Evolutionary conservation across 208 protist genomes (phyloP).

Genomic region (Phytomonas sp.): DNA sequence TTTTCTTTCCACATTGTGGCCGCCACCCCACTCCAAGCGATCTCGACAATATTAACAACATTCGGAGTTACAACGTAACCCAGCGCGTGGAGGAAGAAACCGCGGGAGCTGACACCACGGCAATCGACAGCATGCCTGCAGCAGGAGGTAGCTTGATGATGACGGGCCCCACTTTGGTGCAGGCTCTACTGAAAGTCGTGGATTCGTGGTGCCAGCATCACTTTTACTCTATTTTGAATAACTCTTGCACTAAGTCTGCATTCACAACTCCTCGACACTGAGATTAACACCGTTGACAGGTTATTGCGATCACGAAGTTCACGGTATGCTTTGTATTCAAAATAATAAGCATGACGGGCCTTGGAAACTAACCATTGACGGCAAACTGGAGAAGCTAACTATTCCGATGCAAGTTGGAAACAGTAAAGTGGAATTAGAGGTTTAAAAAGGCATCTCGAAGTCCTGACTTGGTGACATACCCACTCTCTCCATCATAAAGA

Average conservation of each 20-base stretch:
- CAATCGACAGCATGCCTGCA: not conserved
- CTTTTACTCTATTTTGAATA: not conserved
- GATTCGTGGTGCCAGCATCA: not conserved
- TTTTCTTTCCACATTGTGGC: not conserved
- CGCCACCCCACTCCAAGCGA: not conserved
- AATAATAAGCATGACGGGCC: not conserved
- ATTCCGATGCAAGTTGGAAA: not conserved
- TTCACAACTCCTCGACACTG: not conserved
- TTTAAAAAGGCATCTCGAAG: not conserved
- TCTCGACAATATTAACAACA: not conserved
- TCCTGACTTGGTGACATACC: not conserved
- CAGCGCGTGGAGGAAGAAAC: not conserved
- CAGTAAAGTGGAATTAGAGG: not conserved
- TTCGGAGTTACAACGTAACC: not conserved
- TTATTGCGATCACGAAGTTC: not conserved
- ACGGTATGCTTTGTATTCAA: not conserved
- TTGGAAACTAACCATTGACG: not conserved
- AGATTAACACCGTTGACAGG: not conserved
- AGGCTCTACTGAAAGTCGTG: not conserved
- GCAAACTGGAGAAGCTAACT: not conserved
- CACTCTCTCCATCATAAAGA: not conserved
- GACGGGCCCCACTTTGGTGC: not conserved
- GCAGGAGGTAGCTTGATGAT: not conserved
- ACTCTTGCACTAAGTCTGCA: not conserved
- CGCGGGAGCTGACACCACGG: not conserved